These are phyloP conservation scores for Chlorella sp. DNA, from an alignment of 139 green algal species.

Conservation along the genomic window DNA sequence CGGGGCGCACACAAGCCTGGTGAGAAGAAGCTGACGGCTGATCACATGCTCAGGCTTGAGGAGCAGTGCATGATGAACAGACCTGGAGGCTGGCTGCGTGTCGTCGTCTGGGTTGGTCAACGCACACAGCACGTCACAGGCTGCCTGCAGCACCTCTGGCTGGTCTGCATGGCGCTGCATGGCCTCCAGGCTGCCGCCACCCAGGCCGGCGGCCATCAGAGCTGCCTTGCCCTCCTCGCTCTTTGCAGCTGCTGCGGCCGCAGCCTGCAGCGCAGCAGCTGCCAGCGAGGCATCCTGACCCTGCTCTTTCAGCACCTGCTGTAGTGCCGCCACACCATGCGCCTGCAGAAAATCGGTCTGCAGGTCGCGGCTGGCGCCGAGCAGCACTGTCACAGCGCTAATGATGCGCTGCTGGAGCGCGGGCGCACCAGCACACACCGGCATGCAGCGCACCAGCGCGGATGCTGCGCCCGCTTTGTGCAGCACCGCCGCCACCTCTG, in stretches of 20 bases:
- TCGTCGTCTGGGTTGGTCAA: constrained; percentile 76
- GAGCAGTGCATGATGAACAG: neutral
- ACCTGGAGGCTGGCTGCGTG: constrained; percentile 56
- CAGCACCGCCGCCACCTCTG: constrained; percentile 10
- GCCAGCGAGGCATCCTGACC: constrained; percentile 24
- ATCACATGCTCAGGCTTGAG: neutral
- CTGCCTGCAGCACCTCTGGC: constrained; percentile 25
- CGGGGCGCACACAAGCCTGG: too few species aligned
- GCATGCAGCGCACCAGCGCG: neutral
- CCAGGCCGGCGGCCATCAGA: constrained; percentile 42
- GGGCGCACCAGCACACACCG: neutral
- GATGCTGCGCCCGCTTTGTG: neutral
- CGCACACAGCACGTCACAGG: constrained; percentile 50
- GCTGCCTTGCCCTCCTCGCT: constrained; percentile 70
- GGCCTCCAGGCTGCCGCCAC: constrained; percentile 14
- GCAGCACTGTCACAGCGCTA: neutral
- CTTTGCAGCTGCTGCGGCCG: constrained; percentile 51
- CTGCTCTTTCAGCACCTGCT: neutral
- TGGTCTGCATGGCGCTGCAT: constrained; percentile 4
- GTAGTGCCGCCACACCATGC: neutral
- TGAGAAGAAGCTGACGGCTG: too few species aligned
- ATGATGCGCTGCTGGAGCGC: neutral
- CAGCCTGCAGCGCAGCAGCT: constrained; percentile 35
- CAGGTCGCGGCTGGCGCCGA: neutral
- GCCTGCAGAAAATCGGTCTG: constrained; percentile 18